These are phyloP conservation scores for Mycena vitilis DNA, from an alignment of 768 basidiomycete genomes.

Conservation along the genomic window DNA sequence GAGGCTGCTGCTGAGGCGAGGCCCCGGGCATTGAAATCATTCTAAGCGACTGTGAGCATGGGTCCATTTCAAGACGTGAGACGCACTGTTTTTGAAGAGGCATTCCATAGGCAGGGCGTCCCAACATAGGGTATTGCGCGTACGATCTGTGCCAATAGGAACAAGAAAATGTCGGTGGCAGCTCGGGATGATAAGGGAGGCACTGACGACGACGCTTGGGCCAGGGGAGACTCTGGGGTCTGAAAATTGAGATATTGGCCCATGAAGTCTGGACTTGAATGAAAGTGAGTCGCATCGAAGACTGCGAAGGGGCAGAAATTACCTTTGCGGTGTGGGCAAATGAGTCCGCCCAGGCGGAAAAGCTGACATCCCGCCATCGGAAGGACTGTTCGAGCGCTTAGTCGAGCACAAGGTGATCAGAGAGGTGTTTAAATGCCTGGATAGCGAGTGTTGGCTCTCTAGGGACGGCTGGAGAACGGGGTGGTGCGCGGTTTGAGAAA, in stretches of 20 bases:
- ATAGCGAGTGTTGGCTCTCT: constrained; percentile 12
- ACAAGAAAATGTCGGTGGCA: neutral
- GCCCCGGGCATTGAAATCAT: constrained; percentile 38
- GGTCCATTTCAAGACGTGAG: neutral
- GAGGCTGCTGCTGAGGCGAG: constrained; percentile 48
- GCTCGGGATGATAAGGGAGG: constrained; percentile 4
- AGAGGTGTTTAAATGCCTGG: constrained; percentile 4
- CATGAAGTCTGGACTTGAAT: constrained; percentile 44
- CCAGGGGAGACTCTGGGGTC: constrained; percentile 44
- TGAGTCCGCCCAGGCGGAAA: constrained; percentile 31
- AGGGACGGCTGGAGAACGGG: constrained; percentile 8
- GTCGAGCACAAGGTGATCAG: neutral
- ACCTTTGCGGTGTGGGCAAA: constrained; percentile 38
- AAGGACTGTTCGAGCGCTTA: constrained; percentile 8
- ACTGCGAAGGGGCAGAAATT: neutral
- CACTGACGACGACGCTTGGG: constrained; percentile 36
- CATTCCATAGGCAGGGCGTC: constrained; percentile 24
- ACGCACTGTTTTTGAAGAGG: constrained; percentile 31
- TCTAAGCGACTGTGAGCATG: constrained; percentile 15
- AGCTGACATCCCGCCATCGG: constrained; percentile 20
- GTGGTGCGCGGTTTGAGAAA: constrained; percentile 22
- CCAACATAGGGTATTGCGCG: constrained; percentile 8
- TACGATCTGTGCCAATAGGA: constrained; percentile 25
- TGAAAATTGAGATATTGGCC: constrained; percentile 42
- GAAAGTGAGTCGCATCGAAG: neutral